These are phyloP conservation scores for Hibiscus mutabilis DNA, from an alignment of 345 rosid genomes.

Conservation along the genomic window DNA sequence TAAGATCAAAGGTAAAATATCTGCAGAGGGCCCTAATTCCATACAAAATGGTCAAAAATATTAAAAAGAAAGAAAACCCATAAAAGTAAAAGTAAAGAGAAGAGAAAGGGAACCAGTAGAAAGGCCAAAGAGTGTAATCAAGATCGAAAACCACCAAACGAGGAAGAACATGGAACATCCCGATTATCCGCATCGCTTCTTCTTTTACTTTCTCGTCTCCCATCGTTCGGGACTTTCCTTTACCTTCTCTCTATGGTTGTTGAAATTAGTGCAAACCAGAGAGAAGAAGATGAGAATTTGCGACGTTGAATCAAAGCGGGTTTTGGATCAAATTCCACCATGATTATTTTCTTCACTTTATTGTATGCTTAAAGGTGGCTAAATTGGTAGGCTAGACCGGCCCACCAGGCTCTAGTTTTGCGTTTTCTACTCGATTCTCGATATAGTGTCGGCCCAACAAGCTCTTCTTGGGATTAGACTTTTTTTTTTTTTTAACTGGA, in stretches of 20 bases:
- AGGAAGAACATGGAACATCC: slow-evolving; percentile 57
- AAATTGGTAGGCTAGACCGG: not conserved
- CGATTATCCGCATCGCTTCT: slow-evolving; percentile 48
- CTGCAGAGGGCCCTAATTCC: not conserved
- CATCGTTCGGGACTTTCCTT: slow-evolving; percentile 19
- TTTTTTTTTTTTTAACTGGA: too few species aligned
- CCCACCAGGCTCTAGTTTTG: not conserved
- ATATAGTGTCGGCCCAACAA: not conserved
- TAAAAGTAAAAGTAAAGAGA: not conserved
- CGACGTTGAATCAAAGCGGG: not conserved
- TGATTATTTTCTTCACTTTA: not conserved
- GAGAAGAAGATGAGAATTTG: not conserved
- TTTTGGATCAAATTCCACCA: not conserved
- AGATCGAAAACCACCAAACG: slow-evolving; percentile 70
- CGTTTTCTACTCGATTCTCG: not conserved
- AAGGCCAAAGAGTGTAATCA: slow-evolving; percentile 87
- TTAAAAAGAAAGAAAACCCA: not conserved
- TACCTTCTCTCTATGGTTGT: not conserved
- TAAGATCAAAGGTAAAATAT: not conserved
- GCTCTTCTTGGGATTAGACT: not conserved
- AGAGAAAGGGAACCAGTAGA: slow-evolving; percentile 47
- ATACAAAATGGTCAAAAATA: not conserved
- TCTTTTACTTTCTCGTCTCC: slow-evolving; percentile 52
- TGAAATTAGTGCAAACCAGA: not conserved
- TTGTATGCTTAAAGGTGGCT: not conserved